Base-by-base conservation (phyloP, 1,139 yeast species). In the Meyerozyma sp. region DNA sequence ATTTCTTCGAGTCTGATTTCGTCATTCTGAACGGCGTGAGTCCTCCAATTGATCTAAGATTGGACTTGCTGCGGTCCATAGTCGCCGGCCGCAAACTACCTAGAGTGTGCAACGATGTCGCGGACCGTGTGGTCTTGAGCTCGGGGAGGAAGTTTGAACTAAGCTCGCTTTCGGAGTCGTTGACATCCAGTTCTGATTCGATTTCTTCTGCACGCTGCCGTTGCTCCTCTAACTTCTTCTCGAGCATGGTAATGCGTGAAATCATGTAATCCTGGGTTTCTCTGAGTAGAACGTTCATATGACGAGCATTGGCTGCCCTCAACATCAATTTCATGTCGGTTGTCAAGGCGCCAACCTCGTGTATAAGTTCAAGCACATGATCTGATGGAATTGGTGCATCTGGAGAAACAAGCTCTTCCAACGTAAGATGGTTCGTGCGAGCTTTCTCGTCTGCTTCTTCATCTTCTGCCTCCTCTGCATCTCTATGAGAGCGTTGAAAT, bases 301-400 rank as follows among this genome's bases (percentile, higher is more conserved):
- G 81, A 40, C 79, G 62, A n/a, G 78, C 82, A 55, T 82, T 82
- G 46, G 75, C 65, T 2, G 85, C 77, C 46, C 90, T 68, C 40
- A 83, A 60, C 73, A 84, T 71, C 47, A 84, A 60, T 51, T 83
- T 80, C 64, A 82, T 68, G 54, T 84, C 91, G 46, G 81, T 77
- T 0, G 78, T 79, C 40, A 82, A 60, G 0, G 81, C 77, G 1
- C 83, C 81, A 2, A 77, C 66, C 51, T 84, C 87, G 52, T 77
- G 77, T 35, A 84, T 75, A 41, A 79, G 58, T 47, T 81, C 84
- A 38, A 84, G 69, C 7, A 79, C 68, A 37, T 66, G 62, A 47
- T 79, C 81, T 10, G 75, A 66, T 1, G 89, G 82, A 8, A 77
- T 64, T 5, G 77, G 71, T 0, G 82, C 67, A 41, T 68, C 64